Base-by-base conservation (phyloP, 2,329 filamentous ascomycete species). In the Colletotrichum paranaense region DNA sequence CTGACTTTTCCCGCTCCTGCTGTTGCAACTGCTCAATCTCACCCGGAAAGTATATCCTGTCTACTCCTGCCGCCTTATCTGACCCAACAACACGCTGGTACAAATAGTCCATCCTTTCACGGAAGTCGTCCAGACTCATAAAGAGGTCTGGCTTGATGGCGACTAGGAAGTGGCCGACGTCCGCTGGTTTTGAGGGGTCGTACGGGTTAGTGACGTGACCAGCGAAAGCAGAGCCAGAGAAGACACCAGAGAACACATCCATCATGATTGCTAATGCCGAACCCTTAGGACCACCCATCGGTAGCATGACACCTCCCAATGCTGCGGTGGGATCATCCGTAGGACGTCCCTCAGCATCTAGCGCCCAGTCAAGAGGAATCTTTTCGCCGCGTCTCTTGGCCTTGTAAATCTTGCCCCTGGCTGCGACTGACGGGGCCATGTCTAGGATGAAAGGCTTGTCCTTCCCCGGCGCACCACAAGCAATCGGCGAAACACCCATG, bases 261-360 rank as follows among this genome's bases (percentile, higher is more conserved):
- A 97, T 97, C 93, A 95, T 96, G 68, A 97, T 90, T 0, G 93
- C 86, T 53, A 97, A 81, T 0, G 89, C 94, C 2, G 92, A 94
- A 0, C 94, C 94, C 81, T 97, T 97, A 0, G 94, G 93, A 0
- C 94, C 94, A 2, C 94, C 94, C 92, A 97, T 95, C 0, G 94
- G 94, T 24, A 96, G 83, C 94, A 97, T 96, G 4, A 95, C 93
- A 1, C 94, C 94, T 42, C 90, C 89, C 11, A 97, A 83, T 0
- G 94, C 94, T 24, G 86, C 87, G 1, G 86, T 88, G 0, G 94
- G 93, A 76, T 97, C 93, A 68, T 93, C 89, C 0, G 93, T 95
- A n/a, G 83, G 86, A 14, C 85, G 84, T 0, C 94, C 94, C 19
- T 95, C 88, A 0, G 84, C 86, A 80, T 96, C 93, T 7, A 96